Evolutionary conservation across 768 basidiomycete genomes (phyloP).

Genomic region (Tricholoma furcatifolium): DNA sequence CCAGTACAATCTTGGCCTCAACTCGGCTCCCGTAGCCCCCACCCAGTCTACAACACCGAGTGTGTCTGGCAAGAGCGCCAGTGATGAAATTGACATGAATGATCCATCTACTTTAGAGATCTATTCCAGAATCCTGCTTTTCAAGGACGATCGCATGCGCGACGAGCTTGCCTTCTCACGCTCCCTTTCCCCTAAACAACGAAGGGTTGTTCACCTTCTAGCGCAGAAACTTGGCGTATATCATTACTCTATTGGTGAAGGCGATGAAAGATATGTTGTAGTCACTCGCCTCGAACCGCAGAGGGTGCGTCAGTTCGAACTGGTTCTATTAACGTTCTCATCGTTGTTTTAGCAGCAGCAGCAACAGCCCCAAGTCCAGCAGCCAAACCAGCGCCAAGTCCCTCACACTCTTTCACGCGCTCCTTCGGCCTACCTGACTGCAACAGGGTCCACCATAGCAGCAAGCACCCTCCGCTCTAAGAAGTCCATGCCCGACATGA

Average conservation of each 20-base stretch:
- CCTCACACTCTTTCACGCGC: constrained; percentile 76
- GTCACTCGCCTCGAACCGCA: constrained; percentile 89
- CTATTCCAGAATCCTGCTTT: constrained; percentile 92
- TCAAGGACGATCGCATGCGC: constrained; percentile 97
- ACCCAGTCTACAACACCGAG: constrained; percentile 59
- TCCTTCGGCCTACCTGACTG: constrained; percentile 76
- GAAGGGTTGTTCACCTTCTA: constrained; percentile 91
- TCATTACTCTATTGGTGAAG: constrained; percentile 91
- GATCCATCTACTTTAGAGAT: constrained; percentile 96
- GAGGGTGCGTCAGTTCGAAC: constrained; percentile 49
- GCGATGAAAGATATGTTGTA: constrained; percentile 90
- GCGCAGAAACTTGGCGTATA: constrained; percentile 96
- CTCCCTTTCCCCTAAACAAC: constrained; percentile 78
- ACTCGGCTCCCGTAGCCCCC: constrained; percentile 50
- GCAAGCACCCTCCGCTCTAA: constrained; percentile 77
- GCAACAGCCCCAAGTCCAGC: constrained; percentile 44
- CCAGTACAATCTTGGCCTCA: constrained; percentile 41
- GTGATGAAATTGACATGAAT: constrained; percentile 88
- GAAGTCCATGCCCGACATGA: constrained; percentile 99
- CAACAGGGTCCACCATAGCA: constrained; percentile 46
- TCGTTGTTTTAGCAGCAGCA: constrained; percentile 17
- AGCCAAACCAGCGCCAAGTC: constrained; percentile 44
- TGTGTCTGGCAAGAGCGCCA: constrained; percentile 59
- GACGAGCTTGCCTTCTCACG: constrained; percentile 98
- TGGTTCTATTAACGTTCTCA: constrained; percentile 7